Conservation (phyloP, 75 land plant genomes). For the Cupressus sempervirens region DNA sequence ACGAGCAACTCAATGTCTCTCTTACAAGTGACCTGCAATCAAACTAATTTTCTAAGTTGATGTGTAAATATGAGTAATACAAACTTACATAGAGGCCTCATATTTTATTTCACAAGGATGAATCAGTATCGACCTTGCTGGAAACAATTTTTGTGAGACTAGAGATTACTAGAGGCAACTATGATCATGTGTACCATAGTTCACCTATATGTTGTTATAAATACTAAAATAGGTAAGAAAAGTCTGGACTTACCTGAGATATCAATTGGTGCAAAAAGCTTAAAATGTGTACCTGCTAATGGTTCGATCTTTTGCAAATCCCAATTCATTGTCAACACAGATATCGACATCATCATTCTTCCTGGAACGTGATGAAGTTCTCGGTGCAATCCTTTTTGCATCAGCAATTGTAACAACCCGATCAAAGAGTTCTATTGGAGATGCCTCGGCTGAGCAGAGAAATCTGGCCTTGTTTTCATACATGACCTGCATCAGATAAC, state of each 20-base stretch:
- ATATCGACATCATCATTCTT: slow-evolving; percentile 69
- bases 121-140: not conserved
- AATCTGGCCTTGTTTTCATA: slow-evolving; percentile 86
- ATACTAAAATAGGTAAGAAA: not conserved
- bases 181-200: not conserved
- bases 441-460: slow-evolving; percentile 82
- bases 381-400: slow-evolving; percentile 60
- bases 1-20: not conserved
- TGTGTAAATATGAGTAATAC: not conserved
- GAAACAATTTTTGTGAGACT: not conserved
- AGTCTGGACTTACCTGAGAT: not conserved
- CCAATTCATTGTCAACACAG: slow-evolving; percentile 93
- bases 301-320: slow-evolving; percentile 94
- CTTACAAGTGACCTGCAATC: not conserved
- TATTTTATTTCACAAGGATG: not conserved
- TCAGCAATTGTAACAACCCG: slow-evolving; percentile 70
- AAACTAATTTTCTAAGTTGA: not conserved
- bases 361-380: slow-evolving; percentile 62
- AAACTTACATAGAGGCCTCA: not conserved
- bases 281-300: slow-evolving; percentile 76
- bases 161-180: not conserved
- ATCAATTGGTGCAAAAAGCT: not conserved
- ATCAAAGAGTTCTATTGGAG: slow-evolving; percentile 63
- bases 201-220: not conserved
- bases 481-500: slow-evolving; percentile 63